Conservation (phyloP, 1,139 yeast genomes). For the Yamadazyma triangularis region DNA sequence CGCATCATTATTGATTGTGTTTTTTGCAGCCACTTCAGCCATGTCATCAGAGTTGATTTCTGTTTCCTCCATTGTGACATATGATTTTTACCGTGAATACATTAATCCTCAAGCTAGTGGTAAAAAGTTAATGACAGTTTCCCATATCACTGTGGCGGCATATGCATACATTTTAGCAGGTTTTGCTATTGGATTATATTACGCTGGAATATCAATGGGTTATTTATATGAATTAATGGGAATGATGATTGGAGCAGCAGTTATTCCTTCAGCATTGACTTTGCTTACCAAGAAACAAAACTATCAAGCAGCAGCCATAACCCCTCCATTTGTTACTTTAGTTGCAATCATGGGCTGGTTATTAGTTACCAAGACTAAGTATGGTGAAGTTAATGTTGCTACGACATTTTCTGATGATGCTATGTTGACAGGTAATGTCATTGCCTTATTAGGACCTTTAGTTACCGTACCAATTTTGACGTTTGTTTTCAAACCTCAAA, state of each 20-base stretch:
- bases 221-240: constrained; percentile 86
- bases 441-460: constrained; percentile 73
- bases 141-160: constrained; percentile 61
- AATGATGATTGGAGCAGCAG: constrained; percentile 80
- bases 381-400: constrained; percentile 51
- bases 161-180: constrained; percentile 76
- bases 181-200: constrained; percentile 74
- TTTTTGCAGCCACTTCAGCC: constrained; percentile 80
- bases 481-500: constrained; percentile 58
- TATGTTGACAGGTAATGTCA: constrained; percentile 82
- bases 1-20: constrained; percentile 68
- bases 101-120: constrained; percentile 76
- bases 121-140: constrained; percentile 59
- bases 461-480: constrained; percentile 67
- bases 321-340: constrained; percentile 61
- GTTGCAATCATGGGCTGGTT: constrained; percentile 67
- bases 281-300: constrained; percentile 68
- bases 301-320: constrained; percentile 50
- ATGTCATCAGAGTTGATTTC: constrained; percentile 88
- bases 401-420: constrained; percentile 75
- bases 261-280: constrained; percentile 69
- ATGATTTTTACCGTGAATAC: constrained; percentile 78
- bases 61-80: constrained; percentile 78
- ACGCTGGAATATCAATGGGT: constrained; percentile 84
- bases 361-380: constrained; percentile 50